Conservation (phyloP, 1,139 yeast species). For the Saccharomyces hybrid region DNA sequence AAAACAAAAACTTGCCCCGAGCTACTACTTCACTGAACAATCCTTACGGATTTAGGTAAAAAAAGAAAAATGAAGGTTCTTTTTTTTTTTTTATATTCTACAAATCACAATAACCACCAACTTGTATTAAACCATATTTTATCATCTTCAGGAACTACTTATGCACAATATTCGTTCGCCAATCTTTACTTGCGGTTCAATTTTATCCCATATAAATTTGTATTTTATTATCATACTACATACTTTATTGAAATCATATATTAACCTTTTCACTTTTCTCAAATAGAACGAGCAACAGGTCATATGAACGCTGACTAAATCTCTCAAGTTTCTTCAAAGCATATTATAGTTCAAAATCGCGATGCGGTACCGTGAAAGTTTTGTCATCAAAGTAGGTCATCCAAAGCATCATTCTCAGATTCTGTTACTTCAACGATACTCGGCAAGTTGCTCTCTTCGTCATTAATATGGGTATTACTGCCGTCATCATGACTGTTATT, state of each 20-base stretch:
- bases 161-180: neutral
- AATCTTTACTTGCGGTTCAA: neutral
- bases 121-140: neutral
- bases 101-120: neutral
- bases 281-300: neutral
- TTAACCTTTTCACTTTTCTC: neutral
- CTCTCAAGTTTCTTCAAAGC: neutral
- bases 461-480: neutral
- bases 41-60: slow-evolving; percentile 20
- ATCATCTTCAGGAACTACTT: neutral
- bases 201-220: neutral
- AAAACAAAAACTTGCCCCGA: slow-evolving; percentile 27
- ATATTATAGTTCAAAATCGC: neutral
- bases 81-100: neutral
- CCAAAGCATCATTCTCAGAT: neutral
- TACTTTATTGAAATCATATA: neutral
- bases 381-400: neutral
- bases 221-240: neutral
- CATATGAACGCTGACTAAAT: neutral
- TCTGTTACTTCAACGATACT: neutral
- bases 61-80: neutral
- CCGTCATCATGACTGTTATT: neutral
- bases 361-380: neutral
- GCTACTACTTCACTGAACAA: slow-evolving; percentile 13
- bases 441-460: neutral